A percentile compares a stretch with the other conserved stretches of the same genome.
Evolutionary conservation across 2,329 filamentous ascomycete species (phyloP).

Genomic region (Thermomyces lanuginosus): DNA sequence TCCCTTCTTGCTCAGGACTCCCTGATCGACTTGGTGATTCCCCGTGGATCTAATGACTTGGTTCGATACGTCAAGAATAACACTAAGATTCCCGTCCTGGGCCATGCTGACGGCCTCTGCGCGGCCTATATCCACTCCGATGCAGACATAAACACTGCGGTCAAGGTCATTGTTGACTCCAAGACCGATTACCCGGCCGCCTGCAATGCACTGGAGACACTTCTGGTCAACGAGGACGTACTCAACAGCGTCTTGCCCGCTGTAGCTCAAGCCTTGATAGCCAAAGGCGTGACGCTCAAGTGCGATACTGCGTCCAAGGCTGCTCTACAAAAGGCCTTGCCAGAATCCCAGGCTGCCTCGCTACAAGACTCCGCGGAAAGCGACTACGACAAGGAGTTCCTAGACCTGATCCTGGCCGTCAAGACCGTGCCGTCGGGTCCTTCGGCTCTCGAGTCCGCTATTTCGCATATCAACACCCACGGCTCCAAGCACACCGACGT

Average conservation of each 20-base stretch:
- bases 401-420: conserved; percentile 69
- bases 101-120: conserved; percentile 90
- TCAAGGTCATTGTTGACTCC: conserved; percentile 67
- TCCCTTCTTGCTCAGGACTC: conserved; percentile 72
- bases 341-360: conserved; percentile 27
- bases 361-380: conserved; percentile 49
- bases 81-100: conserved; percentile 87
- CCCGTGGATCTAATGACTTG: conserved; percentile 75
- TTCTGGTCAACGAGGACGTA: conserved; percentile 63
- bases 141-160: conserved; percentile 55
- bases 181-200: conserved; percentile 92
- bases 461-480: conserved; percentile 80
- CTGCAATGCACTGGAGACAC: conserved; percentile 85
- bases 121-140: conserved; percentile 68
- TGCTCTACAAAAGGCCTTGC: conserved; percentile 38
- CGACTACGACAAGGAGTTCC: conserved; percentile 81
- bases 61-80: conserved; percentile 78
- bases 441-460: conserved; percentile 47
- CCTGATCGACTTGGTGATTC: conserved; percentile 89
- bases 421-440: conserved; percentile 47
- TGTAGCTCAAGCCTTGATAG: conserved; percentile 57
- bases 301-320: conserved; percentile 58
- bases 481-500: conserved; percentile 88
- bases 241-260: conserved; percentile 50
- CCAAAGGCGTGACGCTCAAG: conserved; percentile 63